Evolutionary conservation across 164 flowering plant genomes (phyloP).

Genomic region (Malania oleifera): DNA sequence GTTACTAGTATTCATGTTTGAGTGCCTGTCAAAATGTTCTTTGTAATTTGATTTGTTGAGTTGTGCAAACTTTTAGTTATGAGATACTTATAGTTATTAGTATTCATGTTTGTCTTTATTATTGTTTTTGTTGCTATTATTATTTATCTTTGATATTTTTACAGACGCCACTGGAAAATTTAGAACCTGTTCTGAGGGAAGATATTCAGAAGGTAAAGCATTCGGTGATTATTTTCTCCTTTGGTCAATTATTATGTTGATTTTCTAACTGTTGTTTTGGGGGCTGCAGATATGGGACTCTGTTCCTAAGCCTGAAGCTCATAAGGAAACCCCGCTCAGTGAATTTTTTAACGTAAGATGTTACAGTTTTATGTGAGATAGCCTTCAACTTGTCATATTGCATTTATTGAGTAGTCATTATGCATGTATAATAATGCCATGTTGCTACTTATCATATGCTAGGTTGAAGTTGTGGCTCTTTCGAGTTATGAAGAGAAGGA

Average conservation of each 20-base stretch:
- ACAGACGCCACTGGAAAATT: slow-evolving; percentile 88
- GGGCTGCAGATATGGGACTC: slow-evolving; percentile 85
- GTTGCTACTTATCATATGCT: slow-evolving; percentile 9
- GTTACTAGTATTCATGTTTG: no score
- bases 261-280: slow-evolving; percentile 9
- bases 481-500: slow-evolving; percentile 97
- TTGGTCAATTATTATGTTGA: not conserved
- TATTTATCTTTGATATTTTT: slow-evolving; percentile 14
- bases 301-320: slow-evolving; percentile 88
- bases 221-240: not conserved
- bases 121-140: not conserved
- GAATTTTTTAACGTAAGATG: slow-evolving; percentile 91
- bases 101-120: no score
- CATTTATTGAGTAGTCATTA: not conserved
- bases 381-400: not conserved
- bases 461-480: slow-evolving; percentile 98
- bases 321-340: slow-evolving; percentile 82
- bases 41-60: no score
- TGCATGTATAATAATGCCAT: not conserved
- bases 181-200: slow-evolving; percentile 92
- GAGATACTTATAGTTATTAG: no score
- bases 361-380: not conserved
- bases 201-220: slow-evolving; percentile 82
- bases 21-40: no score
- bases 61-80: no score